Percentiles rank a stretch among this genome's conserved stretches.
Evolutionary conservation across 306 rosid genomes (phyloP).

Genomic region (Gastrolobium villosum): DNA sequence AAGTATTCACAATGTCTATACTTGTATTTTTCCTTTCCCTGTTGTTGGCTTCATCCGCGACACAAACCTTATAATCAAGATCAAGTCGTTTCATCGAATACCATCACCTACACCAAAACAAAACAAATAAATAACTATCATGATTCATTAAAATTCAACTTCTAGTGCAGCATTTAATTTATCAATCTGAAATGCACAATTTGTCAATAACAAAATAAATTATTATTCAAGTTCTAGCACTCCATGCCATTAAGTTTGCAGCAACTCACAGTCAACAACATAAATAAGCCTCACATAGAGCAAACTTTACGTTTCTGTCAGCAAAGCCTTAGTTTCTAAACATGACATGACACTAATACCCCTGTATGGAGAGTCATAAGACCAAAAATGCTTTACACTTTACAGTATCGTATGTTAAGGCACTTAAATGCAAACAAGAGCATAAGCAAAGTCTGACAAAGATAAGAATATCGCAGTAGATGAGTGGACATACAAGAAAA

Average conservation of each 20-base stretch:
- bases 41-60: conserved; percentile 70
- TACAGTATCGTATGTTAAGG: background rate
- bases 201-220: background rate
- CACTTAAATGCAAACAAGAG: background rate
- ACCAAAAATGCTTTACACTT: background rate
- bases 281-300: background rate
- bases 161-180: conserved; percentile 4
- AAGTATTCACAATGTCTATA: conserved; percentile 68
- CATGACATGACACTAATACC: background rate
- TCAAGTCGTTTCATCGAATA: conserved; percentile 87
- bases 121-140: background rate
- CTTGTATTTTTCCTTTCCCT: conserved; percentile 50
- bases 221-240: background rate
- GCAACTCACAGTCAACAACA: background rate
- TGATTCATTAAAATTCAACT: conserved; percentile 13
- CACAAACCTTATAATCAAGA: conserved; percentile 48
- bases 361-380: background rate
- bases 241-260: conserved; percentile 2
- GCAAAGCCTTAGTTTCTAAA: background rate
- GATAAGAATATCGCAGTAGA: background rate
- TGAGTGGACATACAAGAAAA: background rate
- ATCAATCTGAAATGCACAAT: conserved; percentile 2
- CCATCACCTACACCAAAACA: conserved; percentile 73
- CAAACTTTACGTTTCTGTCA: background rate
- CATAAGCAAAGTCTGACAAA: background rate